Conservation (phyloP, 176 grass and related monocot genomes). For the Ensete ventricosum region DNA sequence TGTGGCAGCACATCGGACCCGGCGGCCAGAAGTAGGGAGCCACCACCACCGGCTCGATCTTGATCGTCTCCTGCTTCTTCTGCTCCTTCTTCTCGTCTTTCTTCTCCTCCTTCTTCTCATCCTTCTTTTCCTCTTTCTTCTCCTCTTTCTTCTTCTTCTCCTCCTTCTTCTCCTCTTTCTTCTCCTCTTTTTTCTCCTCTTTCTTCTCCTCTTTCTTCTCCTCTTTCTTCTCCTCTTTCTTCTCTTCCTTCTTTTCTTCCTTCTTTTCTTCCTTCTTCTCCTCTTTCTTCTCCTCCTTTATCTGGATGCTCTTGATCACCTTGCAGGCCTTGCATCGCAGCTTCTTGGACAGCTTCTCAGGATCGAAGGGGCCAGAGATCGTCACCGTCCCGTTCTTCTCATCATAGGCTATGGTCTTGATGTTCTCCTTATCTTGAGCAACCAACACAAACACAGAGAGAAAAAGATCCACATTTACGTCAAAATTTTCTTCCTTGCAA, state of each 20-base stretch:
- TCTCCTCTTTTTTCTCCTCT: conserved; percentile 33
- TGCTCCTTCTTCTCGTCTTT: conserved; percentile 19
- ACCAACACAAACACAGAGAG: background rate
- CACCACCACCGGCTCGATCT: conserved; percentile 14
- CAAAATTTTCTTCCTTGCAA: too few relatives aligned
- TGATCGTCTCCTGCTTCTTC: conserved; percentile 14
- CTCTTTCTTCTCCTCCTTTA: conserved; percentile 16
- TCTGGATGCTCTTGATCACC: conserved; percentile 64
- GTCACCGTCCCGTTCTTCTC: conserved; percentile 57
- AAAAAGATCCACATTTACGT: background rate
- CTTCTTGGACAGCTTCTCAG: conserved; percentile 39
- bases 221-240: conserved; percentile 6
- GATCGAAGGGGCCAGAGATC: conserved; percentile 62
- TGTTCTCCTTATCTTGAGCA: conserved; percentile 35
- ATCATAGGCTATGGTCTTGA: conserved; percentile 53
- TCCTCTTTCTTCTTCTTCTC: conserved; percentile 21
- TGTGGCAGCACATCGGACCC: conserved; percentile 32
- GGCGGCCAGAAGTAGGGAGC: conserved; percentile 39
- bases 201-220: background rate
- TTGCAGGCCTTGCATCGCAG: conserved; percentile 47
- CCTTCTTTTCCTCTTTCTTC: conserved; percentile 16
- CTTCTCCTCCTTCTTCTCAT: conserved; percentile 21
- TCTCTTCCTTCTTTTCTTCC: background rate
- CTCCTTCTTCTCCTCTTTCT: conserved; percentile 18
- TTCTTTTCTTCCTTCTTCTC: background rate